Evolutionary conservation across 2,329 filamentous ascomycete species (phyloP), one percentile per base, ranked within the genome.

Genomic region (Rasamsonia emersonii): DNA sequence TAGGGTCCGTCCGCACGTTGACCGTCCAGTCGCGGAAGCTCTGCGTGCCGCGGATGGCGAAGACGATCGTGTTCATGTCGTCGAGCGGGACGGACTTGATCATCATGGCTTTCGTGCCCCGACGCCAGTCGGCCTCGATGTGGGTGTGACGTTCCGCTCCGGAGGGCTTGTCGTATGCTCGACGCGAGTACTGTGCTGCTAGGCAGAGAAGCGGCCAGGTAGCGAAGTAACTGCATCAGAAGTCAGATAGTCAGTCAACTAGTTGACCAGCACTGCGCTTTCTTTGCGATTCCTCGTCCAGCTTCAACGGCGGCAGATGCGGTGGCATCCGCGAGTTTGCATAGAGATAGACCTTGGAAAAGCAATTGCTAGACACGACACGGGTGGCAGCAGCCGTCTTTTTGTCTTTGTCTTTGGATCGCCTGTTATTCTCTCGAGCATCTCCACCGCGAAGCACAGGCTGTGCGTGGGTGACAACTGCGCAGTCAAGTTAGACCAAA

Each of bases 11-110:
- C 30, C 82, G 75, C 33, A 91, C 70, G 53, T 93, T 93, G 27
- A 91, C 82, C 2, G 81, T 73, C 86, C 86, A 93, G 59, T 93
- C 86, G 64, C 82, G 77, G 45, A 91, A 82, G 5, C 75, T 82
- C 15, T 84, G 76, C 1, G 79, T 86, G 13, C 86, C 86, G 13
- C 86, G 75, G 40, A 93, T 83, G 9, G 86, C 84, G 47, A 93
- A 83, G 8, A 93, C 80, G 34, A 93, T 79, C 11, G 79, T 79
- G 50, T 83, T 76, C 62, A 79, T 77, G 46, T 84, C 70, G 48
- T 91, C 84, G 51, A 86, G 75, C 1, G 83, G 76, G 0, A 88
- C 70, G 0, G 80, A 85, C 50, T 88, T 89, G 51, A 93, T 78
- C 10, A 83, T 77, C 79, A 89, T 89, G 15, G 85, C 81, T 53